These are phyloP conservation scores for Postia placenta DNA, from an alignment of 768 basidiomycete genomes.

Conservation along the genomic window DNA sequence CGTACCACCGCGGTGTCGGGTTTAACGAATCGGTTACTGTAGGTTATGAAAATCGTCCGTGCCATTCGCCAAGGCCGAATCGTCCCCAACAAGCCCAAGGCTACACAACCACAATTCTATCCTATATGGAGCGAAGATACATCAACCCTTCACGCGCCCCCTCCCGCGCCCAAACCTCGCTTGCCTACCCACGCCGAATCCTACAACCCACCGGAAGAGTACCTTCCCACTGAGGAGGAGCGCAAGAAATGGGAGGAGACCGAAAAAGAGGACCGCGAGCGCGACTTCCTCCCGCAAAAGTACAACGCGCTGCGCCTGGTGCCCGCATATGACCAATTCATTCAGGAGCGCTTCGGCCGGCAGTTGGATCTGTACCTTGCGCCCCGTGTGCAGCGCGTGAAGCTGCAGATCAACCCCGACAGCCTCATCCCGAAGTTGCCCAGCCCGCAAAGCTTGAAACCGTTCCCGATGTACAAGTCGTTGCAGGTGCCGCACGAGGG, in stretches of 20 bases:
- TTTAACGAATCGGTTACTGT: neutral
- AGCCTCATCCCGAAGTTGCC: conserved; percentile 93
- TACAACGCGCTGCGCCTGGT: conserved; percentile 81
- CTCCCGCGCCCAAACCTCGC: conserved; percentile 86
- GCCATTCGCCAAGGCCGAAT: conserved; percentile 97
- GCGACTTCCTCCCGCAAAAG: conserved; percentile 85
- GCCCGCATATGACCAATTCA: conserved; percentile 86
- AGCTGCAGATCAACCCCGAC: conserved; percentile 88
- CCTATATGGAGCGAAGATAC: conserved; percentile 81
- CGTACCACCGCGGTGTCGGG: neutral
- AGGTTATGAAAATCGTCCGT: conserved; percentile 99
- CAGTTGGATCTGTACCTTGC: conserved; percentile 97
- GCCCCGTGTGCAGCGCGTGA: conserved; percentile 80
- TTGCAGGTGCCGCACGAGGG: conserved; percentile 64
- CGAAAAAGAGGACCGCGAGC: conserved; percentile 87
- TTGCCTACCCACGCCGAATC: conserved; percentile 95
- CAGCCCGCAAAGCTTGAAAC: conserved; percentile 82
- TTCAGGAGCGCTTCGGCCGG: conserved; percentile 89
- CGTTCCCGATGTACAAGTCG: conserved; percentile 87
- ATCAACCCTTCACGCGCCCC: conserved; percentile 74
- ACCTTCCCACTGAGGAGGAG: conserved; percentile 82
- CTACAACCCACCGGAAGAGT: conserved; percentile 97
- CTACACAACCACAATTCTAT: conserved; percentile 68
- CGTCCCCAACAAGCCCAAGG: conserved; percentile 80
- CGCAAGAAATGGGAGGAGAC: conserved; percentile 73